Evolutionary conservation across 106 monocot species (phyloP), one percentile per base, ranked within the genome.

Genomic region (Dioscorea alata): DNA sequence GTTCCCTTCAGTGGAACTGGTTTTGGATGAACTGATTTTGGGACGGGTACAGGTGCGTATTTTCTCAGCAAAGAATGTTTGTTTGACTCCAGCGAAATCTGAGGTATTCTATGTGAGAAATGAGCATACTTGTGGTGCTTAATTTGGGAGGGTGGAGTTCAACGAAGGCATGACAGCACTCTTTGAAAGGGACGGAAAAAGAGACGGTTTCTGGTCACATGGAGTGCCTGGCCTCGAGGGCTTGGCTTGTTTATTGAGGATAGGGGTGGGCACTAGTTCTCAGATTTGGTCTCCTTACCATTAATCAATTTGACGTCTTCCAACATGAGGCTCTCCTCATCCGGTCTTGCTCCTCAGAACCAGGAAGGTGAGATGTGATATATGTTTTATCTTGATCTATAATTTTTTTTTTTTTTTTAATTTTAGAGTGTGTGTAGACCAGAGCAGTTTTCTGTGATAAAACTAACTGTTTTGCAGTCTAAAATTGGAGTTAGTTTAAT

Each of bases 261-360:
- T 54, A 59, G 61, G 33, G 32, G 48, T 8, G 59, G 4, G 61
- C 66, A 68, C 49, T 69, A 63, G 64, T 64, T 22, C n/a, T n/a
- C 23, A 17, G 19, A 7, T 63, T 61, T 33, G 23, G 13, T 60
- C 62, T 59, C 35, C 50, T 56, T 63, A 48, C 13, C 51, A 9
- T 60, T n/a, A 12, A 60, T 21, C 33, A 48, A 9, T 12, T 60
- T 72, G 23, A 48, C 19, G 48, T 24, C 31, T 33, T 70, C 64
- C 8, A 33, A 18, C 57, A 75, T 82, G 74, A 72, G 75, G 79
- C 71, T 73, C 25, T 83, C 83, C 0, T 67, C 83, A 22, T 24
- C 83, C 8, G 70, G 71, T 12, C 50, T 76, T 28, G 52, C 79
- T 49, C 75, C 71, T 51, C 75, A 63, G 62, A 51, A 70, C 17